Conservation (phyloP, 106 monocot genomes). For the Dactylorhiza incarnata region DNA sequence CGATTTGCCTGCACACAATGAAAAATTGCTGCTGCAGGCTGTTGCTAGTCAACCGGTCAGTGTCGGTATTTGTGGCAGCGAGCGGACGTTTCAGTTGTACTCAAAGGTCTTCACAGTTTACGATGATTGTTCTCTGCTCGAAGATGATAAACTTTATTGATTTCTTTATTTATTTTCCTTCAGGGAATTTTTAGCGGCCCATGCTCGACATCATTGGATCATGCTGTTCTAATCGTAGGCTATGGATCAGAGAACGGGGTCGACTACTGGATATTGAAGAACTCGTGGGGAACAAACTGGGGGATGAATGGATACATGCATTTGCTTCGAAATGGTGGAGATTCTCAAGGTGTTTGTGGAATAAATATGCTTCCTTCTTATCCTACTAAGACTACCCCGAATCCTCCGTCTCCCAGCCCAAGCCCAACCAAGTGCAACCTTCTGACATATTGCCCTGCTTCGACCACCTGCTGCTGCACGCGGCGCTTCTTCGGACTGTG, state of each 20-base stretch:
- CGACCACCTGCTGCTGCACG: conserved; percentile 81
- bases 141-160: background rate
- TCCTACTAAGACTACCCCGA: conserved; percentile 77
- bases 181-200: conserved; percentile 95
- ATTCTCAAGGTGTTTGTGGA: conserved; percentile 68
- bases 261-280: conserved; percentile 96
- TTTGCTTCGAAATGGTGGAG: conserved; percentile 66
- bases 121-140: background rate
- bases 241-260: conserved; percentile 79
- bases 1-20: conserved; percentile 72
- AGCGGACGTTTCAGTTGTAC: conserved; percentile 72
- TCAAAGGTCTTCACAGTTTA: conserved; percentile 40
- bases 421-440: conserved; percentile 76
- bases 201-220: conserved; percentile 86
- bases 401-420: conserved; percentile 79
- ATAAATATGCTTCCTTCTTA: conserved; percentile 88
- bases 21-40: conserved; percentile 63
- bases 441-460: conserved; percentile 56
- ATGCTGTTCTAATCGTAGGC: conserved; percentile 94
- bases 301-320: conserved; percentile 87
- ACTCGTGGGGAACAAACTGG: conserved; percentile 96
- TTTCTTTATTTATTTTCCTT: conserved; percentile 6
- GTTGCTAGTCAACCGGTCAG: conserved; percentile 93
- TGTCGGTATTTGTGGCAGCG: conserved; percentile 95
- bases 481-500: conserved; percentile 66